These are phyloP conservation scores for Tolypocladium cylindrosporum DNA, from an alignment of 2,329 filamentous ascomycete species.

Conservation along the genomic window DNA sequence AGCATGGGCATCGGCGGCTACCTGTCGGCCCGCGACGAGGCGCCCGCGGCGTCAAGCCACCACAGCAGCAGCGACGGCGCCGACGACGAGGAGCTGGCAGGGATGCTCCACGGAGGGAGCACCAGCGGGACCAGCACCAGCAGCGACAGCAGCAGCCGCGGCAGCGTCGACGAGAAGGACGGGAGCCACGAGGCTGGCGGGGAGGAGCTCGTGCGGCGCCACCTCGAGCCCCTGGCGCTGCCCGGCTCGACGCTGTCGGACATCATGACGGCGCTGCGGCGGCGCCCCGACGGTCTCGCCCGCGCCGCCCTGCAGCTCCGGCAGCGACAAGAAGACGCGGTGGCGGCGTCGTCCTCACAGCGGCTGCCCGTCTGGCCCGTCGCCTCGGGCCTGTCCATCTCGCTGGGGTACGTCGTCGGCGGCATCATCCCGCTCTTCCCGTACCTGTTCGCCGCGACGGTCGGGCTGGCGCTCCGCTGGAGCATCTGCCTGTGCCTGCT, in stretches of 20 bases:
- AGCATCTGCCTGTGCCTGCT: constrained; percentile 44
- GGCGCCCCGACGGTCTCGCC: constrained; percentile 19
- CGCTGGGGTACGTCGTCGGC: constrained; percentile 51
- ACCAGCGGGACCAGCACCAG: constrained; percentile 1
- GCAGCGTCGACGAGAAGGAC: constrained; percentile 7
- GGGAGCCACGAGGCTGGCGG: constrained; percentile 1
- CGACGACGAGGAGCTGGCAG: constrained; percentile 12
- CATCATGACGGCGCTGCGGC: constrained; percentile 15
- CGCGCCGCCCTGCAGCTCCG: constrained; percentile 11
- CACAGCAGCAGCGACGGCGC: not conserved
- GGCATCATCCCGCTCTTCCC: constrained; percentile 53
- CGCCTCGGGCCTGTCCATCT: constrained; percentile 47
- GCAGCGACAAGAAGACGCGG: not conserved
- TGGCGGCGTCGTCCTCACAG: constrained; percentile 8
- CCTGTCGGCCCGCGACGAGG: constrained; percentile 42
- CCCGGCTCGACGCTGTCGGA: constrained; percentile 8
- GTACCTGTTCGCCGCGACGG: constrained; percentile 42
- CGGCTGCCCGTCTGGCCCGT: constrained; percentile 21
- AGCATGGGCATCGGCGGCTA: constrained; percentile 67
- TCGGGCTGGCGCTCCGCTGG: constrained; percentile 35
- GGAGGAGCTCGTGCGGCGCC: constrained; percentile 17
- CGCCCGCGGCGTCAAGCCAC: constrained; percentile 4
- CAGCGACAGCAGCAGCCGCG: constrained; percentile 1
- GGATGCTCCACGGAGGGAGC: constrained; percentile 13
- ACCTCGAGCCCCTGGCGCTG: constrained; percentile 22